Base-by-base conservation (phyloP, 1,284 basidiomycete genomes). In the Vanrija humicola region DNA sequence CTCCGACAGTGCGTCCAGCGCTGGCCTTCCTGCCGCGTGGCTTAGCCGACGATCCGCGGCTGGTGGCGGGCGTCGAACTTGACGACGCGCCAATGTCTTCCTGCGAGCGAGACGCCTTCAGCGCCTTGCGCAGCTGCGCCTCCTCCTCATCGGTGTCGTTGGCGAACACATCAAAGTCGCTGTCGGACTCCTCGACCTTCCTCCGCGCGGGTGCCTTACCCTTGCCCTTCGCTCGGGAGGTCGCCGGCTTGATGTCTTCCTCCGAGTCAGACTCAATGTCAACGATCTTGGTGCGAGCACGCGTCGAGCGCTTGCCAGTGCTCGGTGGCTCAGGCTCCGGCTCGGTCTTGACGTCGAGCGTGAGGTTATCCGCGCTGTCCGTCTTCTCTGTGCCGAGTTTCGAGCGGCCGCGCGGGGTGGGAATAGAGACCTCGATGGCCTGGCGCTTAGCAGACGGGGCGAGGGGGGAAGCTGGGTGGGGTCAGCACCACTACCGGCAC, bases 341-440 rank as follows among this genome's bases (percentile, higher is more conserved):
- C 21, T 53, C 46, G n/a, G 43, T 39, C 56, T 58, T 60, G 28
- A 45, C 50, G 0, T 50, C 61, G 25, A 72, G 66, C 1, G 72
- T 73, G 43, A 71, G 54, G 46, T 74, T 72, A 46, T 74, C 72
- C 3, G 59, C 57, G 40, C 68, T 70, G 6, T 54, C 58, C 6
- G 72, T 73, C 56, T 72, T 68, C 39, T 70, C 69, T 8, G 58
- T 48, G 7, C 64, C 59, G n/a, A 73, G 59, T 54, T 65, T 65
- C 9, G 70, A 72, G 19, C 52, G 50, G 34, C 34, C 34, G 34
- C 34, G 16, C 3, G 21, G 9, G 8, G 55, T 38, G 8, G 70
- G 66, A 0, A 69, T 34, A 6, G 58, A 48, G 14, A 69, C 61
- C 6, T 69, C 70, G n/a, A 73, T 43, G 4, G 52, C 46, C 38